phyloP scores from a whole-genome alignment of 352 stramenopile genomes.

The Phytophthora cactorum region DNA sequence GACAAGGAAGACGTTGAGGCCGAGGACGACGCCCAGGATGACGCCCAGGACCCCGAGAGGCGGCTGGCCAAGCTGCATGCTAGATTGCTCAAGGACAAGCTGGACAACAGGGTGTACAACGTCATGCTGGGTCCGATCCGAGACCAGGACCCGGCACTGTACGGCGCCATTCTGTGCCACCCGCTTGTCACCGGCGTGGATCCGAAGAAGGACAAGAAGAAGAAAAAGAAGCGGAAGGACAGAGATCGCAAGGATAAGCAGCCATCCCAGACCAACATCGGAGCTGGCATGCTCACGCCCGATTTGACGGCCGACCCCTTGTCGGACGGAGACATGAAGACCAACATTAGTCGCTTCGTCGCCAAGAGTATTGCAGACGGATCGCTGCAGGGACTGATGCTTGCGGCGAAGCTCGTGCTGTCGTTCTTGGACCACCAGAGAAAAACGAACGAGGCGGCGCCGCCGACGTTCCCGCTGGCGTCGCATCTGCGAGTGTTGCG shows the following conservation, averaged over 20 bases:
- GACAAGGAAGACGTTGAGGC: conserved; percentile 60
- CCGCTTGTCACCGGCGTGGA: conserved; percentile 82
- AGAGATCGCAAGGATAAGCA: conserved; percentile 78
- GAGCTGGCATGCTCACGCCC: conserved; percentile 68
- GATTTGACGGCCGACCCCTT: conserved; percentile 73
- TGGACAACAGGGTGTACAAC: conserved; percentile 84
- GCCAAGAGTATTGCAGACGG: conserved; percentile 77
- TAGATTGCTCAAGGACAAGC: conserved; percentile 65
- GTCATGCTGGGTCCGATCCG: conserved; percentile 78
- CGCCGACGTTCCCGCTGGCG: conserved; percentile 51
- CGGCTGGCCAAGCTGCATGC: conserved; percentile 55
- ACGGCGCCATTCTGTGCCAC: conserved; percentile 86
- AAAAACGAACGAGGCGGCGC: conserved; percentile 15
- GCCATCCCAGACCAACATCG: conserved; percentile 36
- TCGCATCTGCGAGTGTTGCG: conserved; percentile 80
- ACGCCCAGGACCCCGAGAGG: conserved; percentile 49
- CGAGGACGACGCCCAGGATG: conserved; percentile 65
- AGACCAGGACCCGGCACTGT: conserved; percentile 81
- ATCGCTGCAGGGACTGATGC: conserved; percentile 75
- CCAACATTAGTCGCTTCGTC: conserved; percentile 80
- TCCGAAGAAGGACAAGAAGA: conserved; percentile 80
- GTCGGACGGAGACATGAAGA: conserved; percentile 52
- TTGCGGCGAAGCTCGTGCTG: conserved; percentile 75
- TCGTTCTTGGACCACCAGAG: conserved; percentile 47
- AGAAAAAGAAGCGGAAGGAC: conserved; percentile 89